Base-by-base conservation (phyloP, 495 filamentous ascomycete species). In the Aeminium ludgeri region DNA sequence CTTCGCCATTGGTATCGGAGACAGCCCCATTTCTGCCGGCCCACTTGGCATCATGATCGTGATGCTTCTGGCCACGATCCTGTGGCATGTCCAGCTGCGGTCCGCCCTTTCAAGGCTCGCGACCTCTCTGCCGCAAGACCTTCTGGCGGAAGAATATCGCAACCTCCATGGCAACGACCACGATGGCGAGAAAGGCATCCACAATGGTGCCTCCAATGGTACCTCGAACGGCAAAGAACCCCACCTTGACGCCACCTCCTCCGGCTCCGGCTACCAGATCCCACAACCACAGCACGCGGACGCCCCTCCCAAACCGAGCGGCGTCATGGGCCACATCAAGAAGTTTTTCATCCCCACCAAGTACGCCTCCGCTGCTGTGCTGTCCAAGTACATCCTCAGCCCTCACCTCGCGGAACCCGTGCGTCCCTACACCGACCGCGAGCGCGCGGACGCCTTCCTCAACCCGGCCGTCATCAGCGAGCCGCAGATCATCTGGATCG, bases 51-150 rank as follows among this genome's bases (percentile, higher is more conserved):
- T 94, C 44, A 86, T 87, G 76, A 66, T 87, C 43, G 62, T 81
- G 45, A 78, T 86, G 64, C 66, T 92, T n/a, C 49, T 86, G 55
- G 79, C 83, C 59, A 78, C 76, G 7, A 55, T 81, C 20, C 66
- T 94, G 33, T 93, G 80, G 67, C 85, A 95, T 58, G 40, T 86
- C 30, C 74, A 76, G 2, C 69, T 97, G 44, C 82, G 85, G 62
- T 57, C 57, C 28, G 80, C 87, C 20, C 64, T 95, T 41, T 60
- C 75, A 30, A 86, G 84, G 2, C 73, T 87, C 13, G 68, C 86
- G 35, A 71, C 76, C 48, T 86, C 79, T 54, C 72, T 93, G 3
- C 84, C 86, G 16, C 71, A 69, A 46, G 50, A 62, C 20, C 63
- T 77, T n/a, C 65, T 77, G 4, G 58, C 66, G 10, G 20, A 30